phyloP scores from a whole-genome alignment of 805 yeast species.

The Spathaspora girioi region DNA sequence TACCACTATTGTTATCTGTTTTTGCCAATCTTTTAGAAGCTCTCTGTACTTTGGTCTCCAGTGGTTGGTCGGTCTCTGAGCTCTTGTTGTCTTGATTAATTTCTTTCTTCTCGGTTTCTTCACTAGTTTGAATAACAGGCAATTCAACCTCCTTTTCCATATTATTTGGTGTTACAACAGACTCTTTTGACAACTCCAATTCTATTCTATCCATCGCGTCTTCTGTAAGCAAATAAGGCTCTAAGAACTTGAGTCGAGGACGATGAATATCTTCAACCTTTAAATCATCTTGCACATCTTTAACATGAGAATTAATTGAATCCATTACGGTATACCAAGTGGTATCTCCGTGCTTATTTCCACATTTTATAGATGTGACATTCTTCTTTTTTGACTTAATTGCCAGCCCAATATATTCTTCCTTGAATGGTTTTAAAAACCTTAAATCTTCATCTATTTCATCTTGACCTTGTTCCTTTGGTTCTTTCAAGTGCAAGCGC shows the following conservation, averaged over 20 bases:
- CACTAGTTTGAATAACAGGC: constrained; percentile 19
- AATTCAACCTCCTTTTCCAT: constrained; percentile 4
- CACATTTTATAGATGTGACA: constrained; percentile 7
- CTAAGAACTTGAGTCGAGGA: constrained; percentile 42
- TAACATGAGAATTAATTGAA: constrained; percentile 30
- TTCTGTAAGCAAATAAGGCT: constrained; percentile 50
- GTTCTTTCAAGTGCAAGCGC: background rate
- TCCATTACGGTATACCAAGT: constrained; percentile 28
- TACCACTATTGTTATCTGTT: constrained; percentile 11
- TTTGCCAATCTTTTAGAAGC: constrained; percentile 31
- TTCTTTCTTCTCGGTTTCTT: constrained; percentile 8
- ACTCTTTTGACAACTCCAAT: constrained; percentile 12
- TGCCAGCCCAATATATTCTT: constrained; percentile 24
- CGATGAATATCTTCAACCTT: constrained; percentile 33
- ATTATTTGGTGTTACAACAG: constrained; percentile 7
- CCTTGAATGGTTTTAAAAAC: constrained; percentile 29
- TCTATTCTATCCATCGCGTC: constrained; percentile 44
- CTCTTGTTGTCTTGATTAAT: background rate
- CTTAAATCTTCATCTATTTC: constrained; percentile 10
- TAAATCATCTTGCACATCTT: constrained; percentile 27
- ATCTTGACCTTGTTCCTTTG: background rate
- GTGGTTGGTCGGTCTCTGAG: constrained; percentile 13
- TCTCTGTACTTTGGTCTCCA: constrained; percentile 32
- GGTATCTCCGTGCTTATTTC: constrained; percentile 3
- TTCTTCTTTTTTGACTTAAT: constrained; percentile 8